Evolutionary conservation across 768 basidiomycete genomes (phyloP).

Genomic region (Lanmaoa pseudosensibilis): DNA sequence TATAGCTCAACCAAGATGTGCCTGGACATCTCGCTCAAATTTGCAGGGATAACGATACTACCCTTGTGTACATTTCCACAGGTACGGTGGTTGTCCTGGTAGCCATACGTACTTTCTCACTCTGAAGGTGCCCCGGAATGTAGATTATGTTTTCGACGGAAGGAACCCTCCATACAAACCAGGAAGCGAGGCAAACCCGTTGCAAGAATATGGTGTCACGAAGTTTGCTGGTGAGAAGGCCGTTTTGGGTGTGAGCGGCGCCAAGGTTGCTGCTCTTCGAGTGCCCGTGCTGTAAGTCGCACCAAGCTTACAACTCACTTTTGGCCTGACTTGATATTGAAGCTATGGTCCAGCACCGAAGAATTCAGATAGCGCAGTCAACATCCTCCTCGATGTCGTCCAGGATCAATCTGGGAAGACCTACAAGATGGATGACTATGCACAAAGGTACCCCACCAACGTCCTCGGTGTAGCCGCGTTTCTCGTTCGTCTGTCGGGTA

Average conservation of each 20-base stretch:
- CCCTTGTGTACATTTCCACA: slow-evolving; percentile 89
- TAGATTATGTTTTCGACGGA: slow-evolving; percentile 96
- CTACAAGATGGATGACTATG: slow-evolving; percentile 96
- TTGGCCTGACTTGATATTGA: slow-evolving; percentile 5
- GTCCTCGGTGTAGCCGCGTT: slow-evolving; percentile 85
- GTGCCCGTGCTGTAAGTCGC: slow-evolving; percentile 81
- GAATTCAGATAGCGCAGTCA: slow-evolving; percentile 88
- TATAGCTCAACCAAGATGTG: slow-evolving; percentile 77
- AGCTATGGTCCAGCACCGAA: slow-evolving; percentile 87
- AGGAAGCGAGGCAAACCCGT: slow-evolving; percentile 69
- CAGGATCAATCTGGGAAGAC: slow-evolving; percentile 81
- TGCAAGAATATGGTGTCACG: slow-evolving; percentile 84
- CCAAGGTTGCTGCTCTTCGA: slow-evolving; percentile 69
- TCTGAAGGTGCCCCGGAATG: not conserved
- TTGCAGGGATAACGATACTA: slow-evolving; percentile 59
- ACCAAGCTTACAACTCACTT: not conserved
- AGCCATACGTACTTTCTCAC: slow-evolving; percentile 5
- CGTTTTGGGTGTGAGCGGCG: slow-evolving; percentile 58
- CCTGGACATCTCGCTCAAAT: slow-evolving; percentile 71
- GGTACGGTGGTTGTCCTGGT: slow-evolving; percentile 39
- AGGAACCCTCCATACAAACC: slow-evolving; percentile 88
- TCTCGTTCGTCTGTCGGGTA: slow-evolving; percentile 73
- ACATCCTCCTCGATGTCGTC: slow-evolving; percentile 84
- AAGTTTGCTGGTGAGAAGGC: slow-evolving; percentile 87
- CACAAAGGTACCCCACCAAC: slow-evolving; percentile 90